Evolutionary conservation across 208 protist species (phyloP), one percentile per base, ranked within the genome.

Genomic region (Entamoeba moshkovskii): DNA sequence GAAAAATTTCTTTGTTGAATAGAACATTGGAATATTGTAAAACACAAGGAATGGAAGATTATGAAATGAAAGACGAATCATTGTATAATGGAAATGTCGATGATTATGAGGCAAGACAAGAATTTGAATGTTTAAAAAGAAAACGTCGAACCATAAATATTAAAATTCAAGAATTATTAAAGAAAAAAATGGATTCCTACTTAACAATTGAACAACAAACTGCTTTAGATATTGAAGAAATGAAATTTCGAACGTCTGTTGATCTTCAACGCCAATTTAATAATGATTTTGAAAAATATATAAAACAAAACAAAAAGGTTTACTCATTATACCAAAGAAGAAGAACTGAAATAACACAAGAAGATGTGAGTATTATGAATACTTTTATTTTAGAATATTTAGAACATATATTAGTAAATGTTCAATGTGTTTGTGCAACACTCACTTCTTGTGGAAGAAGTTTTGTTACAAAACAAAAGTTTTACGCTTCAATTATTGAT

Each of bases 401-500:
- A 25, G 49, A 8, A 59, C 13, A 59, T 25, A 59, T 59, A 25
- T 25, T 18, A 59, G 49, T 25, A 59, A 59, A 59, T 59, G 8
- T 25, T 59, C 13, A 73, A 25, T 25, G 18, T 73, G n/a, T 73
- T 73, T 25, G 29, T 42, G 6, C 59, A n/a, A 73, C 59, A 73
- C n/a, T 73, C 29, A 42, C 2, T 42, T 0, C 1, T 25, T 25
- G 29, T 73, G 16, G 11, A 18, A 5, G 47, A 18, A 0, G 11
- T 18, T 18, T 15, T 18, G 6, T 73, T n/a, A 1, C 29, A 25
- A 73, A 73, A 73, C 18, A 42, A 73, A 73, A 73, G 29, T 73
- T 73, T 73, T 25, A 11, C 6, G 18, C 29, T 11, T 25, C 59
- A n/a, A 38, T 99, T 0, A 97, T 99, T 93, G 98, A 99, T 96